Percentiles rank a stretch among this genome's conserved stretches.
Evolutionary conservation across 1,284 basidiomycete genomes (phyloP).

Genomic region (Schizopora paradoxa): DNA sequence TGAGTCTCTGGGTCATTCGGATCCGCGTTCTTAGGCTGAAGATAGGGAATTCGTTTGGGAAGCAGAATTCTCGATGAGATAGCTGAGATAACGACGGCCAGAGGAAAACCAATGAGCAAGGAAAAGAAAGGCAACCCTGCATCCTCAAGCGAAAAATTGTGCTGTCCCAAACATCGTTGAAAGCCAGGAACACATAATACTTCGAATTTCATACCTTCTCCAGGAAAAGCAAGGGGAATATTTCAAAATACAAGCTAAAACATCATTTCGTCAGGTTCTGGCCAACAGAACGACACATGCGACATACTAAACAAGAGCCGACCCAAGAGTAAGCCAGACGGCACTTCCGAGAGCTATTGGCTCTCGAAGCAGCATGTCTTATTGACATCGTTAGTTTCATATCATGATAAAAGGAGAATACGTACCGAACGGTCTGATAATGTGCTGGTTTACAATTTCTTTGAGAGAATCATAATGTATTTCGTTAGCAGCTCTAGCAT

Average conservation of each 20-base stretch:
- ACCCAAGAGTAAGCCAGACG: slow-evolving; percentile 24
- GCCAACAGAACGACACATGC: not conserved
- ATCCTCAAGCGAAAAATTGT: slow-evolving; percentile 19
- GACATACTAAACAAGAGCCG: slow-evolving; percentile 26
- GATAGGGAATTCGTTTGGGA: slow-evolving; percentile 17
- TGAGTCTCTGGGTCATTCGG: slow-evolving; percentile 13
- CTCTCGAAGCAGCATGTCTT: slow-evolving; percentile 24
- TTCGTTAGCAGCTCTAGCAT: slow-evolving; percentile 23
- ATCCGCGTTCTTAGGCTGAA: slow-evolving; percentile 1
- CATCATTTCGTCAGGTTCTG: not conserved
- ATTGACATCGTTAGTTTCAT: not conserved
- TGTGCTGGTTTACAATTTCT: slow-evolving; percentile 20
- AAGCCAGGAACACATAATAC: not conserved
- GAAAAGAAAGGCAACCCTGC: slow-evolving; percentile 21
- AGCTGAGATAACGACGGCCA: slow-evolving; percentile 8
- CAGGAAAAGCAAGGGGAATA: slow-evolving; percentile 25
- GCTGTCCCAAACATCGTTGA: slow-evolving; percentile 12
- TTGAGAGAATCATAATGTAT: slow-evolving; percentile 16
- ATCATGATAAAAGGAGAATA: not conserved
- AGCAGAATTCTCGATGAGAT: slow-evolving; percentile 5
- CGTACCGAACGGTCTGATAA: slow-evolving; percentile 23
- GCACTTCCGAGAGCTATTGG: slow-evolving; percentile 25
- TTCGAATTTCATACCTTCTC: slow-evolving; percentile 12
- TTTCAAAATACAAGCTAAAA: slow-evolving; percentile 24
- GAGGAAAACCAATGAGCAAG: slow-evolving; percentile 17